These are phyloP conservation scores for Jimgerdemannia lactiflua DNA, from an alignment of 192 early-diverging fungal genomes.

Conservation along the genomic window DNA sequence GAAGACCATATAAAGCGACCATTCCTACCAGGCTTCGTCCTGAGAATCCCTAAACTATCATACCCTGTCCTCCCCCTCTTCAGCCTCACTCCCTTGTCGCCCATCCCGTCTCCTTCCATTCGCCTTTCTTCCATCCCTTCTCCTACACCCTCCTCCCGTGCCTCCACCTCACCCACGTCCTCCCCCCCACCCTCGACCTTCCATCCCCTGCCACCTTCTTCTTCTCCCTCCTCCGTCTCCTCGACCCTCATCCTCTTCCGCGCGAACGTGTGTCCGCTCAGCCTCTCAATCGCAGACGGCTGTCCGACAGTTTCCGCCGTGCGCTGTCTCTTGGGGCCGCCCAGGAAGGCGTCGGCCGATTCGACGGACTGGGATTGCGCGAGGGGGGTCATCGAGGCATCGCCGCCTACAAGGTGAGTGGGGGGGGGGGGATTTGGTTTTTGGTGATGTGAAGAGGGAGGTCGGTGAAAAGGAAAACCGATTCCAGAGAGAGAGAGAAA, in stretches of 20 bases:
- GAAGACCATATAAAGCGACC: background rate
- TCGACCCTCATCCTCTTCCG: constrained; percentile 12
- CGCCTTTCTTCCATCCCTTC: constrained; percentile 8
- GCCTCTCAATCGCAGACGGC: background rate
- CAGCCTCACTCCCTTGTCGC: constrained; percentile 10
- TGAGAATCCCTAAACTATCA: constrained; percentile 51
- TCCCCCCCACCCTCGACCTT: background rate
- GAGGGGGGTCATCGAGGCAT: constrained; percentile 67
- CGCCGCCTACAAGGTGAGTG: constrained; percentile 53
- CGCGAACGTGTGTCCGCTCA: background rate
- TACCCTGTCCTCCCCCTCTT: constrained; percentile 65
- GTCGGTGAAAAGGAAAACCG: too few species aligned
- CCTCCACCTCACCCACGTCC: background rate
- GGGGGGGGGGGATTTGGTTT: too few species aligned
- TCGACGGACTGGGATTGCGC: constrained; percentile 34
- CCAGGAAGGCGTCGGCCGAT: constrained; percentile 28
- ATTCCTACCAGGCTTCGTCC: constrained; percentile 69
- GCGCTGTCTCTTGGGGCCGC: constrained; percentile 23
- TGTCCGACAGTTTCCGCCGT: constrained; percentile 6
- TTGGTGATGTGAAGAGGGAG: too few species aligned
- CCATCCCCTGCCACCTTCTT: background rate
- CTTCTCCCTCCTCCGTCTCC: background rate
- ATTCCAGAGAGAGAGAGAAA: background rate
- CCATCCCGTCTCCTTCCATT: background rate
- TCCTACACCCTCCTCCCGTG: background rate